Evolutionary conservation across 495 filamentous ascomycete species (phyloP), one percentile per base, ranked within the genome.

Genomic region (Lasiosphaeris hirsuta): DNA sequence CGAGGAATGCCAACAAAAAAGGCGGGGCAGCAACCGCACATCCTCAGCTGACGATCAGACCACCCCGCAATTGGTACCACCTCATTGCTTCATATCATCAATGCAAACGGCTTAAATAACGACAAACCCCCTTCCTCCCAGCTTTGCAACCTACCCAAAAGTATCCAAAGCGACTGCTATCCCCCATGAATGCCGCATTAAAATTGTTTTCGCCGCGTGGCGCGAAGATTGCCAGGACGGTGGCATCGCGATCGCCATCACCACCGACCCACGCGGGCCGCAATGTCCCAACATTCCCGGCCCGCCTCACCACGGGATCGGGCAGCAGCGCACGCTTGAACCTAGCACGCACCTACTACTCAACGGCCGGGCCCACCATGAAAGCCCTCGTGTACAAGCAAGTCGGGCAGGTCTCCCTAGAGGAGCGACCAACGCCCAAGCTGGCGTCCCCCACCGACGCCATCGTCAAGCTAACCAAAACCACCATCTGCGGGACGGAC

Each of bases 401-500:
- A 8, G 36, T 57, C 10, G 58, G 57, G 33, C 34, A 65, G 18
- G 57, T 67, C n/a, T 54, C 49, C 30, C 51, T 69, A 7, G 59
- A 59, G 14, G 64, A 67, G 14, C 56, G 56, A 1, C 64, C 67
- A 4, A 59, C 52, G 17, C 67, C 67, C 39, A 50, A 48, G 33
- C 39, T 69, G 57, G 34, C 47, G 38, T 38, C 59, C 14, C 56
- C 75, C 7, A 53, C 52, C 2, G 64, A 72, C 35, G 72, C 64
- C 48, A 60, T 73, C 47, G 50, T 75, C 51, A 67, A 65, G 44
- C 14, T 75, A 13, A 70, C 58, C 18, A 61, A 69, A 39, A 65
- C 66, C 6, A 75, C 72, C 11, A 73, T 77, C 61, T 77, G 74
- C 65, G 74, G 74, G 23, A 73, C 69, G 0, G 73, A 76, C 60